phyloP scores from a whole-genome alignment of 164 flowering plant species.

The Nelumbo lutea region DNA sequence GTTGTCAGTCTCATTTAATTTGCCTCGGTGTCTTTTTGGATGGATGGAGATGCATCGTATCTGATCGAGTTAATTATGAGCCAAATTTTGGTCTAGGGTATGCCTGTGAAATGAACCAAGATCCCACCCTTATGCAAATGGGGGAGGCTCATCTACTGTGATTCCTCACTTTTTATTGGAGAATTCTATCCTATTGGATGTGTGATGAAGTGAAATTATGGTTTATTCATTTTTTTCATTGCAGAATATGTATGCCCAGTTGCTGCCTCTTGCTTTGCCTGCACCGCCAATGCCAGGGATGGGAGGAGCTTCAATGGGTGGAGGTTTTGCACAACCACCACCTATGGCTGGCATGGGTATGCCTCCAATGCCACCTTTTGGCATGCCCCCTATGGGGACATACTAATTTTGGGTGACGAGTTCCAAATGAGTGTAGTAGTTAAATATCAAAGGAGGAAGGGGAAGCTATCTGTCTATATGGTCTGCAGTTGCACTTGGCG shows the following conservation, averaged over 20 bases:
- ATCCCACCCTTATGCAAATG: background rate
- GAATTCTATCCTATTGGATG: too few relatives aligned
- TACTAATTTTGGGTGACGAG: conserved; percentile 29
- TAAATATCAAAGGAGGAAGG: background rate
- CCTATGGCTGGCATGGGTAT: conserved; percentile 89
- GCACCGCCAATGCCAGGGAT: conserved; percentile 94
- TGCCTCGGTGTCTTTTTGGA: background rate
- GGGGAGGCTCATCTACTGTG: background rate
- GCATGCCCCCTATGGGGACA: conserved; percentile 94
- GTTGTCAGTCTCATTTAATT: background rate
- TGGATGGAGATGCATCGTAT: background rate
- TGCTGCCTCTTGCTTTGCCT: conserved; percentile 97
- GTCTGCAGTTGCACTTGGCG: background rate
- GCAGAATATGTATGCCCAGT: conserved; percentile 99
- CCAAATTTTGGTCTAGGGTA: background rate
- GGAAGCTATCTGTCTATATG: background rate
- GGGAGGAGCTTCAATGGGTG: conserved; percentile 28
- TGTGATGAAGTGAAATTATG: background rate
- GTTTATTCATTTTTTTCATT: conserved; percentile 7
- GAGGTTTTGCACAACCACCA: conserved; percentile 57
- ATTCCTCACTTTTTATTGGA: too few relatives aligned
- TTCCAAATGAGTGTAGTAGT: background rate
- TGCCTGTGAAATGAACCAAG: background rate
- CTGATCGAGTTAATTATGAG: too few relatives aligned
- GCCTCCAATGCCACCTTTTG: conserved; percentile 99